Conservation (phyloP, 495 filamentous ascomycete genomes). For the Annulohypoxylon stygium region DNA sequence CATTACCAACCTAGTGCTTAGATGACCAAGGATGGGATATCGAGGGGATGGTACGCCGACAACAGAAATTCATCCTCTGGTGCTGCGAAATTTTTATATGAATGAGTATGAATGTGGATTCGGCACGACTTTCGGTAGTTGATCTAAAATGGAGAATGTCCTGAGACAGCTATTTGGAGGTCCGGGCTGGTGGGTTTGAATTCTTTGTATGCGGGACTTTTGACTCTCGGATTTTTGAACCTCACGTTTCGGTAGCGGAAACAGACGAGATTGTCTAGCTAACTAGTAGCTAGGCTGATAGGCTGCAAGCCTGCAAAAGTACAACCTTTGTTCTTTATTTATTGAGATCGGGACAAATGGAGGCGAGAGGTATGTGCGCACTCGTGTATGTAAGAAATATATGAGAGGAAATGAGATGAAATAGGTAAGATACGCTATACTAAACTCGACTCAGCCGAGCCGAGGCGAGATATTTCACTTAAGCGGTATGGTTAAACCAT, state of each 20-base stretch:
- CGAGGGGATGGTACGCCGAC: background rate
- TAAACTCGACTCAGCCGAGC: constrained; percentile 11
- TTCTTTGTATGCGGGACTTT: constrained; percentile 21
- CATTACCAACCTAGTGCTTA: background rate
- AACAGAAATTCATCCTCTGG: background rate
- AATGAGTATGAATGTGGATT: background rate
- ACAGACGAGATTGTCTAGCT: constrained; percentile 6
- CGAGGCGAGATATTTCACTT: background rate
- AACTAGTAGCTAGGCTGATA: background rate
- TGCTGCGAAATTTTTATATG: background rate
- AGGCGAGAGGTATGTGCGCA: constrained; percentile 6
- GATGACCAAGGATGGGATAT: background rate
- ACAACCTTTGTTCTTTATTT: background rate
- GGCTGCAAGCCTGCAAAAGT: background rate
- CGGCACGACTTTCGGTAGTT: background rate
- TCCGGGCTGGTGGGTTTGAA: background rate
- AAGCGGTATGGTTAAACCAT: constrained; percentile 15
- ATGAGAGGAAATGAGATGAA: background rate
- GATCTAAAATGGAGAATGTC: background rate
- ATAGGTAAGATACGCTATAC: background rate
- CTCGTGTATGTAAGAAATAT: too few relatives aligned
- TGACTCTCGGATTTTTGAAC: background rate
- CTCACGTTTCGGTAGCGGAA: constrained; percentile 4
- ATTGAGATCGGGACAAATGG: constrained; percentile 10
- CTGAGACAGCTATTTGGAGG: background rate